Base-by-base conservation (phyloP, 23 red algal genomes). In the Gracilaria caudata region DNA sequence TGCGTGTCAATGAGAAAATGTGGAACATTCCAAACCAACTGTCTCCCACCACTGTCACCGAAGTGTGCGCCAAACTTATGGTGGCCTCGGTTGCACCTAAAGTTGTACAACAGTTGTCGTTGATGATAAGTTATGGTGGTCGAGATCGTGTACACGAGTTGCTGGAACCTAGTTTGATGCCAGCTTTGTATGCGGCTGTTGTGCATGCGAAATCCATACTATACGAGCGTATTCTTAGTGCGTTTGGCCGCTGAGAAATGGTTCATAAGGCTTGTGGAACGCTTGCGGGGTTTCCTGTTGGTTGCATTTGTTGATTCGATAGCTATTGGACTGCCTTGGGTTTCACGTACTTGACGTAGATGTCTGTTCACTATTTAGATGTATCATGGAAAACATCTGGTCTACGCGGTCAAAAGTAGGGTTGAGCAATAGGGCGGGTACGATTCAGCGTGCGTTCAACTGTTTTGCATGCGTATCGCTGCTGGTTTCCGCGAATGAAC, bases 41-140 rank as follows among this genome's bases (percentile, higher is more conserved):
- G 28, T 29, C 29, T 19, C 33, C 63, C 10, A 58, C 57, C 29
- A 34, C 38, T 34, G 79, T 66, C 19, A 47, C 79, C 25, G 79
- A 66, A 21, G 58, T 47, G 0, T 83, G 53, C 49, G 79, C 79
- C 38, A 66, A 66, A 53, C 68, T 63, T 63, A 44, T 83, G 29
- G 79, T 63, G 1, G 79, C 63, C 9, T 63, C 57, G 1, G 79
- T 83, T 32, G 63, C n/a, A 13, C 79, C 40, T 11, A 63, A 66
- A 1, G 30, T 83, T 10, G 33, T 75, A 13, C 39, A 75, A 24
- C 70, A 75, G 38, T 3, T 75, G 0, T 43, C 70, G 70, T 13
- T 28, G 25, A 43, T 75, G 37, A 49, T 75, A n/a, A 75, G 70
- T 26, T 75, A 46, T 36, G 70, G 70, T 49, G 70, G 70, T 7